Evolutionary conservation across 2,329 filamentous ascomycete genomes (phyloP).

Genomic region (Scytalidium lignicola): DNA sequence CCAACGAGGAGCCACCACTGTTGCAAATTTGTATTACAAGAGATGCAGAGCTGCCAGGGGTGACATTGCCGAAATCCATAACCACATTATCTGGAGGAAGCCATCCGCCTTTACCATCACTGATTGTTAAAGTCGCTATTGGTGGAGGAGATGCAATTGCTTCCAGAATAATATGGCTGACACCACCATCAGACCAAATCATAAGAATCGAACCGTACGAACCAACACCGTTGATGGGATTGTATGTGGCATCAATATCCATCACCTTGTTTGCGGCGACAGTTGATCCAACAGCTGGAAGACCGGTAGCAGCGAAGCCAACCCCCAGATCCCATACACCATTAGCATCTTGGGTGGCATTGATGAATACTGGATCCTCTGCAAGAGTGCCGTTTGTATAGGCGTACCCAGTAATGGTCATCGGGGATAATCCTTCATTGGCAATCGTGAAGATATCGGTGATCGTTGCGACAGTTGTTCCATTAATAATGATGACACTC

Average conservation of each 20-base stretch:
- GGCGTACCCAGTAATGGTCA: constrained; percentile 28
- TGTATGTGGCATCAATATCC: constrained; percentile 25
- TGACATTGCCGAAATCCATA: constrained; percentile 24
- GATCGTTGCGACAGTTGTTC: constrained; percentile 13
- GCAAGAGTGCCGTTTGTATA: constrained; percentile 23
- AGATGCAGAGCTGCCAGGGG: constrained; percentile 19
- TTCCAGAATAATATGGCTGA: constrained; percentile 20
- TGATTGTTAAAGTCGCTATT: constrained; percentile 26
- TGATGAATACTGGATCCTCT: constrained; percentile 15
- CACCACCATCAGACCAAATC: constrained; percentile 26
- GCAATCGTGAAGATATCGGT: constrained; percentile 26
- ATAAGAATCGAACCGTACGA: constrained; percentile 25
- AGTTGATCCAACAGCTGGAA: constrained; percentile 21
- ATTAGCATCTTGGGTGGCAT: constrained; percentile 16
- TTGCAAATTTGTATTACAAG: constrained; percentile 26
- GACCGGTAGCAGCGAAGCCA: constrained; percentile 17
- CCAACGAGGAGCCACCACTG: constrained; percentile 24
- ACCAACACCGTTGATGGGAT: constrained; percentile 20
- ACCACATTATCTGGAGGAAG: constrained; percentile 13
- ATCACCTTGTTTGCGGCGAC: constrained; percentile 20
- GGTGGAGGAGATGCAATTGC: constrained; percentile 24
- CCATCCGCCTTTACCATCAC: constrained; percentile 28
- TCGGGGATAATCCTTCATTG: constrained; percentile 27
- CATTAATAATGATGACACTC: constrained; percentile 24
- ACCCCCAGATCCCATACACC: constrained; percentile 20